Percentiles rank a stretch among this genome's conserved stretches.
Conservation (phyloP, 768 basidiomycete genomes). For the Hypholoma fasciculare region DNA sequence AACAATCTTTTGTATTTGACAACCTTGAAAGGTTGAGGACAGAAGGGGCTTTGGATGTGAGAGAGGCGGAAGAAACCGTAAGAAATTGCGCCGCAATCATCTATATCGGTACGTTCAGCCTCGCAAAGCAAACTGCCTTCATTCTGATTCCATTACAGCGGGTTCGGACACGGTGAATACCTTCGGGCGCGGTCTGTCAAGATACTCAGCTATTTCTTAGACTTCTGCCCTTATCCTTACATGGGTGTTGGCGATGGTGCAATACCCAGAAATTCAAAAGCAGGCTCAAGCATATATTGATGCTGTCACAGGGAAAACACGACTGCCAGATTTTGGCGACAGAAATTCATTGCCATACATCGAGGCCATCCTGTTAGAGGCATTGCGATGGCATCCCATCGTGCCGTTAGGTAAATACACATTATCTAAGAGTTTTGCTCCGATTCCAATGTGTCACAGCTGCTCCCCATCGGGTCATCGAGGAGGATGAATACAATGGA, state of each 20-base stretch:
- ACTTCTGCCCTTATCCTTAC: constrained; percentile 27
- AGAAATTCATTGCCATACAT: constrained; percentile 39
- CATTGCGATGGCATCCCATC: constrained; percentile 41
- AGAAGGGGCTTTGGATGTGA: constrained; percentile 14
- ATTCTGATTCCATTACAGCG: not conserved
- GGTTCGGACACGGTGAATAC: constrained; percentile 5
- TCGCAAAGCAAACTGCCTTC: not conserved
- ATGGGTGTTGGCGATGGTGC: constrained; percentile 35
- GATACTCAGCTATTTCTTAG: constrained; percentile 5
- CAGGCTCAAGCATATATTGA: constrained; percentile 46
- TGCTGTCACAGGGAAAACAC: constrained; percentile 34
- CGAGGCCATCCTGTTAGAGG: constrained; percentile 42
- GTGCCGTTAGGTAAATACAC: constrained; percentile 30
- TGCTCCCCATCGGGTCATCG: constrained; percentile 7
- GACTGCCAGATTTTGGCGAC: constrained; percentile 43
- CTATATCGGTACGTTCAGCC: constrained; percentile 10
- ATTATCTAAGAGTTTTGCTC: not conserved
- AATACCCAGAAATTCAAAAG: constrained; percentile 40
- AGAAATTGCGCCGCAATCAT: constrained; percentile 42
- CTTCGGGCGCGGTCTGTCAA: not conserved
- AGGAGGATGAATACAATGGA: not conserved
- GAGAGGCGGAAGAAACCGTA: constrained; percentile 29
- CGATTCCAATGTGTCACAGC: constrained; percentile 19
- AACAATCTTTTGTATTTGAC: constrained; percentile 25
- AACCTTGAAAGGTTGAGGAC: constrained; percentile 22